Evolutionary conservation across 2,329 filamentous ascomycete species (phyloP).

Genomic region (Xylariomycetidae sp.): DNA sequence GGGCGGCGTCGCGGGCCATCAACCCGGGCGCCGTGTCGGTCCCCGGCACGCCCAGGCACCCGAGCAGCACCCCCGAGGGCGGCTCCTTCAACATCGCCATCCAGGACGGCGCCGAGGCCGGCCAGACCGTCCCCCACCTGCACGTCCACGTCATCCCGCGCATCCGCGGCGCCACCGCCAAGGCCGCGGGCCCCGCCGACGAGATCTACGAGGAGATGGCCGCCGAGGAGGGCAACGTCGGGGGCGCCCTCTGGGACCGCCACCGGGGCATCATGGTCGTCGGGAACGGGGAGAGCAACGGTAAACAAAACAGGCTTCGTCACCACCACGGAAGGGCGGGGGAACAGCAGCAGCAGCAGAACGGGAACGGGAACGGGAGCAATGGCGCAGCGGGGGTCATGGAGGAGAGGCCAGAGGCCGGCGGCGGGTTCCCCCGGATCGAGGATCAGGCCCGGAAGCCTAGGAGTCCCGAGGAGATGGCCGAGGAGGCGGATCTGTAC

Average conservation of each 20-base stretch:
- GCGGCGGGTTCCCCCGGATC: constrained; percentile 60
- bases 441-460: constrained; percentile 67
- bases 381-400: constrained; percentile 11
- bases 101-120: constrained; percentile 87
- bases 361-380: no score
- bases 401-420: constrained; percentile 40
- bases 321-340: no score
- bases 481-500: constrained; percentile 67
- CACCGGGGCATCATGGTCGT: constrained; percentile 15
- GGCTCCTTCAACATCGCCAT: constrained; percentile 88
- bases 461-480: constrained; percentile 72
- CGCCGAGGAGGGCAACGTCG: constrained; percentile 78
- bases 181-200: constrained; percentile 20
- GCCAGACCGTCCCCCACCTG: constrained; percentile 90
- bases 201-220: constrained; percentile 77
- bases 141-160: constrained; percentile 64
- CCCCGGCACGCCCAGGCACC: constrained; percentile 43
- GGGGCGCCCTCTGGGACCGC: constrained; percentile 50
- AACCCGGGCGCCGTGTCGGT: not conserved
- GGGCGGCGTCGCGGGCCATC: constrained; percentile 2
- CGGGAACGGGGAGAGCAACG: constrained; percentile 47
- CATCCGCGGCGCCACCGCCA: constrained; percentile 25
- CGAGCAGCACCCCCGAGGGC: constrained; percentile 37
- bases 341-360: no score
- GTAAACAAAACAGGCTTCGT: no score